Base-by-base conservation (phyloP, 345 rosid species). In the Angophora floribunda region DNA sequence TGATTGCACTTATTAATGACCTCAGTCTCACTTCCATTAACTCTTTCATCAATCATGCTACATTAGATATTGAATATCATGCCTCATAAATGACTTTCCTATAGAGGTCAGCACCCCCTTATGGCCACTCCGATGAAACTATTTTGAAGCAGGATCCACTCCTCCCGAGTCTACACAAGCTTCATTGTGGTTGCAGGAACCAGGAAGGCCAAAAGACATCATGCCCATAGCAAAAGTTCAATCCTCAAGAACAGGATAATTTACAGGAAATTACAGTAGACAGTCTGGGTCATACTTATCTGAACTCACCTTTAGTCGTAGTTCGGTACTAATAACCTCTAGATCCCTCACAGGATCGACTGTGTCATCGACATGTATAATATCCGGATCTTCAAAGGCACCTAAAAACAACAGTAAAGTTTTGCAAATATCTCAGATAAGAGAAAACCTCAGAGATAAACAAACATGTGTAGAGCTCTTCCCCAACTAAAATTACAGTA, bases 291-390 rank as follows among this genome's bases (percentile, higher is more conserved):
- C 26, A 22, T 9, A 41, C 47, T 36, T 75, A 75, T 41, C 13
- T 75, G 28, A 36, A 75, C 84, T 36, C 57, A 98, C 99, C 99
- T 98, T 98, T 63, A 96, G 93, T 24, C 99, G 95, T 88, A 98
- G 88, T 89, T 98, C 99, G 61, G 91, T 94, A 91, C 93, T 93
- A 67, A 98, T 97, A 90, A 93, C 91, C 93, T 97, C 99, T 55
- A 97, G 91, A 90, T 98, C 99, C 93, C 99, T 94, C 59, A 97
- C 99, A 86, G 99, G 99, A 90, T 98, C 99, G 52, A 98, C 93
- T 55, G 95, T 32, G 89, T 98, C 99, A 92, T 98, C 99, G 6
- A 98, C 99, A 91, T 98, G 99, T 89, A 98, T 94, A 89, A 98
- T 95, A 88, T 98, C 99, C 17, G 99, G 88, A 94, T 98, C 99